Percentiles rank a stretch among this genome's conserved stretches.
These are phyloP conservation scores for Colletotrichum spaethianum DNA, from an alignment of 2,329 filamentous ascomycete genomes.

Conservation along the genomic window DNA sequence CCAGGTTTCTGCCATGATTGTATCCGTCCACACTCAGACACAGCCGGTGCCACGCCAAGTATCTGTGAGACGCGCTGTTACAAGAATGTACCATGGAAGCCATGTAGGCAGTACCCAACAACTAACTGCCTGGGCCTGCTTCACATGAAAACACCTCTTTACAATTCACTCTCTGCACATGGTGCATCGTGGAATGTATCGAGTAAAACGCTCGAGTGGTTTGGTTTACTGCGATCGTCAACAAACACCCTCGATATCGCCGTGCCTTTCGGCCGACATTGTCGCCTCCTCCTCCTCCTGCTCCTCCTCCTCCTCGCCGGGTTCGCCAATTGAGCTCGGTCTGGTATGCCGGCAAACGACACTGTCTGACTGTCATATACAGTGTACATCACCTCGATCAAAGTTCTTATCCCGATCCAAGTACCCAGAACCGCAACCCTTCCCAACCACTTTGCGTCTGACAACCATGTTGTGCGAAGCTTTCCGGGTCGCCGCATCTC, in stretches of 20 bases:
- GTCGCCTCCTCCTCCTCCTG: not conserved
- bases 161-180: not conserved
- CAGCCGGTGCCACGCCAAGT: not conserved
- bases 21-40: not conserved
- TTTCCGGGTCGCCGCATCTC: conserved; percentile 14
- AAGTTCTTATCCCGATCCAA: not conserved
- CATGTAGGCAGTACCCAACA: not conserved
- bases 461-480: not conserved
- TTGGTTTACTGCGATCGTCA: not conserved
- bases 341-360: not conserved
- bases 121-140: no score
- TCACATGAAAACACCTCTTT: not conserved
- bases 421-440: not conserved
- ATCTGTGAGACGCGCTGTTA: no score
- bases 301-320: not conserved
- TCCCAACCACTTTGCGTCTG: conserved; percentile 11
- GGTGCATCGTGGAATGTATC: not conserved
- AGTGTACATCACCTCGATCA: not conserved
- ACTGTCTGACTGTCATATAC: not conserved
- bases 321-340: not conserved
- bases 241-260: not conserved
- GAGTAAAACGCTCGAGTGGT: not conserved
- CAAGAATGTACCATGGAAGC: not conserved
- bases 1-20: not conserved
- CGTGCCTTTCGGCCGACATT: no score